These are phyloP conservation scores for Candida freyschussii DNA, from an alignment of 1,139 yeast genomes.

Conservation along the genomic window DNA sequence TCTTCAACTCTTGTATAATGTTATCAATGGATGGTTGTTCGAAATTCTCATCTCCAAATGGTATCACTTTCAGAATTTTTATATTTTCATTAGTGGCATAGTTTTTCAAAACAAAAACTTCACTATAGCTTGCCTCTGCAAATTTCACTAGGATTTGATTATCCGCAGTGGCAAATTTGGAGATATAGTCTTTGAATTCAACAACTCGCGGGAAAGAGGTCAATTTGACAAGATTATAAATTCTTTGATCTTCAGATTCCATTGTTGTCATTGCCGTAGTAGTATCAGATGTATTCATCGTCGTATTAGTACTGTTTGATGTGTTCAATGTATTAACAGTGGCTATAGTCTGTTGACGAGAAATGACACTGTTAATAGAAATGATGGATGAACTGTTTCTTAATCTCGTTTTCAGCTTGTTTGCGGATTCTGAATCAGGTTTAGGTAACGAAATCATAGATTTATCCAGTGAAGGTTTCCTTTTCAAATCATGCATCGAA, in stretches of 20 bases:
- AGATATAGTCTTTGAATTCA: slow-evolving; percentile 17
- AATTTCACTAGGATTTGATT: slow-evolving; percentile 30
- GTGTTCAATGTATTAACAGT: slow-evolving; percentile 7
- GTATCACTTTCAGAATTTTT: slow-evolving; percentile 43
- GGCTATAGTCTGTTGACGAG: slow-evolving; percentile 16
- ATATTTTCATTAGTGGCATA: slow-evolving; percentile 21
- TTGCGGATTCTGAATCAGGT: slow-evolving; percentile 50
- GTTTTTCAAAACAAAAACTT: slow-evolving; percentile 35
- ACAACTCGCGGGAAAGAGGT: slow-evolving; percentile 30
- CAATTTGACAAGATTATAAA: slow-evolving; percentile 32
- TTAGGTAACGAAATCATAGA: slow-evolving; percentile 50
- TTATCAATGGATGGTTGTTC: slow-evolving; percentile 41
- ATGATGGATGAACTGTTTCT: slow-evolving; percentile 48
- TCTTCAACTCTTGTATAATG: slow-evolving; percentile 42
- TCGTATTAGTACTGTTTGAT: slow-evolving; percentile 3
- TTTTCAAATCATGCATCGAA: slow-evolving; percentile 20
- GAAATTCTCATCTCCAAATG: slow-evolving; percentile 40
- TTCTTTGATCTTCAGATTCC: slow-evolving; percentile 28
- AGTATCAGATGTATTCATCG: slow-evolving; percentile 3
- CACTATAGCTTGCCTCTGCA: slow-evolving; percentile 43
- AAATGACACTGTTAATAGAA: slow-evolving; percentile 33
- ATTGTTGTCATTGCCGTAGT: slow-evolving; percentile 16
- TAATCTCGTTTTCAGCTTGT: slow-evolving; percentile 47
- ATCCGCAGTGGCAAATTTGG: slow-evolving; percentile 16
- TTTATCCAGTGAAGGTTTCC: slow-evolving; percentile 21